phyloP scores from a whole-genome alignment of 2,329 filamentous ascomycete genomes.

The Alternaria sp. region DNA sequence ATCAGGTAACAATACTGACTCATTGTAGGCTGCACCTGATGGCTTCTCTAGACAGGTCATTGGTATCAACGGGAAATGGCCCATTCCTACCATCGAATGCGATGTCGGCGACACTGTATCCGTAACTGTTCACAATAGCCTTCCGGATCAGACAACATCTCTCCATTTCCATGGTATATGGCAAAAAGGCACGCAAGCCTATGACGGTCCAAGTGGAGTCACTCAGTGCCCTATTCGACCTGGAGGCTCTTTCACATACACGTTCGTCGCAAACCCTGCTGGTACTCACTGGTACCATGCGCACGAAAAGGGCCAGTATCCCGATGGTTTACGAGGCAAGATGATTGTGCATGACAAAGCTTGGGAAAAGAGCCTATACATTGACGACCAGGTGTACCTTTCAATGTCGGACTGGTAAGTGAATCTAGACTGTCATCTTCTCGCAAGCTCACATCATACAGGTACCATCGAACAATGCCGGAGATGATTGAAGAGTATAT shows the following conservation, averaged over 20 bases:
- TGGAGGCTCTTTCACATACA: conserved; percentile 69
- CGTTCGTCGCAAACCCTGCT: conserved; percentile 65
- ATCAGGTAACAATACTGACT: background rate
- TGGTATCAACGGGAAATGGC: conserved; percentile 72
- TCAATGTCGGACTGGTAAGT: conserved; percentile 20
- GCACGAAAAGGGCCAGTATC: conserved; percentile 60
- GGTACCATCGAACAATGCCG: conserved; percentile 19
- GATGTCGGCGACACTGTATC: conserved; percentile 60
- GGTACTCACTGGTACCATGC: conserved; percentile 73
- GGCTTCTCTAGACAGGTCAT: conserved; percentile 72
- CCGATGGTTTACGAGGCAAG: conserved; percentile 52
- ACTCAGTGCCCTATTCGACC: conserved; percentile 67
- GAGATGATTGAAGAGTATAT: conserved; percentile 53
- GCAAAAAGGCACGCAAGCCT: conserved; percentile 64
- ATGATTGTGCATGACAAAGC: conserved; percentile 51
- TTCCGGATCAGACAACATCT: conserved; percentile 28
- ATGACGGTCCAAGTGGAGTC: conserved; percentile 84
- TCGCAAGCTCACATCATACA: conserved; percentile 22
- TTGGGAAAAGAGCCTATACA: conserved; percentile 53
- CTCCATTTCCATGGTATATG: conserved; percentile 62
- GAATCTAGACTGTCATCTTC: conserved; percentile 15
- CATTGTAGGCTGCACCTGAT: conserved; percentile 62
- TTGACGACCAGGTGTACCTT: conserved; percentile 21
- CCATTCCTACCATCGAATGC: conserved; percentile 66
- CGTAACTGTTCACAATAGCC: conserved; percentile 48